phyloP scores from a whole-genome alignment of 2,329 filamentous ascomycete species.

The Trichoderma aggressivum region DNA sequence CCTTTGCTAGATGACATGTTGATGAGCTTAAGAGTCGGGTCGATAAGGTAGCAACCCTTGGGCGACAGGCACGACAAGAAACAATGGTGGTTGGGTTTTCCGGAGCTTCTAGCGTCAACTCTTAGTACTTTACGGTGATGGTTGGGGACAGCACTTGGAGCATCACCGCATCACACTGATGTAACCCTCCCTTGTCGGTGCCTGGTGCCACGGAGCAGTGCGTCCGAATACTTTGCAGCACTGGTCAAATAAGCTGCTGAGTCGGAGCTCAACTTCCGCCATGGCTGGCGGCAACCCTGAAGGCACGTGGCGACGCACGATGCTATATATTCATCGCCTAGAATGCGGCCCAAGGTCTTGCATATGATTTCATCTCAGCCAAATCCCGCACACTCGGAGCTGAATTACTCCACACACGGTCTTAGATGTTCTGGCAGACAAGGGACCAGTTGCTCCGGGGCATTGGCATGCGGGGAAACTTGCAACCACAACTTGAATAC shows the following conservation, averaged over 20 bases:
- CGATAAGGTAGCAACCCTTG: not conserved
- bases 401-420: not conserved
- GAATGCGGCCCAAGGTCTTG: not conserved
- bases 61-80: not conserved
- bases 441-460: not conserved
- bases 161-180: slow-evolving; percentile 15
- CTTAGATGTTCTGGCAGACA: not conserved
- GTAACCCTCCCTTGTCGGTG: slow-evolving; percentile 12
- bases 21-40: not conserved
- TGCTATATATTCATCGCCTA: not conserved
- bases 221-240: not conserved
- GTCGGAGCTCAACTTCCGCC: slow-evolving; percentile 1
- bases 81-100: not conserved
- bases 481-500: not conserved
- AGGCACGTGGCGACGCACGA: not conserved
- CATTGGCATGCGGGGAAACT: not conserved
- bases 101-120: slow-evolving; percentile 2
- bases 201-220: slow-evolving; percentile 8
- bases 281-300: not conserved
- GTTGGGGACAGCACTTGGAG: not conserved
- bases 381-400: not conserved
- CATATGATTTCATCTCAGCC: not conserved
- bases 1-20: not conserved
- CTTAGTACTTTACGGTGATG: not conserved
- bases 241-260: not conserved